phyloP scores from a whole-genome alignment of 2,329 filamentous ascomycete species.

The Colletotrichum falcatum region DNA sequence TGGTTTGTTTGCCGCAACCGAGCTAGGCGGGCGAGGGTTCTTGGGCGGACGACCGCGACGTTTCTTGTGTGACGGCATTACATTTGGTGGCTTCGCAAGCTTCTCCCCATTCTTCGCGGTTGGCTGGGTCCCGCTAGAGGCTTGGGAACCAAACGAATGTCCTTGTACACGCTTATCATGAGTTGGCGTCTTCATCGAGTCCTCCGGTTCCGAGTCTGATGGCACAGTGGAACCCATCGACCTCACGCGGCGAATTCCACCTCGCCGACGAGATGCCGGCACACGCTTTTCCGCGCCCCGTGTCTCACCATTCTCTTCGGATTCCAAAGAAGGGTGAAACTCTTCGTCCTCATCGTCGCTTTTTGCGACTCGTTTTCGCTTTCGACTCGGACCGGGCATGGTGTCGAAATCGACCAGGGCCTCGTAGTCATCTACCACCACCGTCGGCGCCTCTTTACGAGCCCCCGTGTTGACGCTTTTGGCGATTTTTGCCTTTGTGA shows the following conservation, averaged over 20 bases:
- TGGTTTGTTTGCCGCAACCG: background rate
- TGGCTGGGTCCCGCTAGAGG: background rate
- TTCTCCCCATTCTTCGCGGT: background rate
- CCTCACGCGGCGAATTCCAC: constrained; percentile 12
- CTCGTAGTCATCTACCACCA: constrained; percentile 35
- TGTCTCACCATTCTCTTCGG: constrained; percentile 27
- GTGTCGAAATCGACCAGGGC: constrained; percentile 27
- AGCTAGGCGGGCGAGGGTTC: constrained; percentile 25
- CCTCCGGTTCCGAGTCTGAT: constrained; percentile 31
- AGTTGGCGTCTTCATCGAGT: constrained; percentile 1
- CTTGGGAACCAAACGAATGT: background rate
- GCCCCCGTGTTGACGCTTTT: constrained; percentile 35
- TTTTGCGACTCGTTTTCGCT: constrained; percentile 31
- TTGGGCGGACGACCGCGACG: constrained; percentile 38
- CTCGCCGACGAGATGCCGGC: constrained; percentile 17
- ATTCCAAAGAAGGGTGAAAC: constrained; percentile 36
- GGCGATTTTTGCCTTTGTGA: constrained; percentile 35
- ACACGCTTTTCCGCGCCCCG: constrained; percentile 11
- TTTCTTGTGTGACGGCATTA: constrained; percentile 26
- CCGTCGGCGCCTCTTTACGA: constrained; percentile 36
- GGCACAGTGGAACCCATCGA: constrained; percentile 22
- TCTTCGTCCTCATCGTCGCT: constrained; percentile 39
- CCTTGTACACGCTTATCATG: constrained; percentile 18
- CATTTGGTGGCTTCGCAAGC: background rate
- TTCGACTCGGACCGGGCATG: constrained; percentile 14